phyloP scores from a whole-genome alignment of 1,284 basidiomycete species.

The Sporisorium scitamineum region DNA sequence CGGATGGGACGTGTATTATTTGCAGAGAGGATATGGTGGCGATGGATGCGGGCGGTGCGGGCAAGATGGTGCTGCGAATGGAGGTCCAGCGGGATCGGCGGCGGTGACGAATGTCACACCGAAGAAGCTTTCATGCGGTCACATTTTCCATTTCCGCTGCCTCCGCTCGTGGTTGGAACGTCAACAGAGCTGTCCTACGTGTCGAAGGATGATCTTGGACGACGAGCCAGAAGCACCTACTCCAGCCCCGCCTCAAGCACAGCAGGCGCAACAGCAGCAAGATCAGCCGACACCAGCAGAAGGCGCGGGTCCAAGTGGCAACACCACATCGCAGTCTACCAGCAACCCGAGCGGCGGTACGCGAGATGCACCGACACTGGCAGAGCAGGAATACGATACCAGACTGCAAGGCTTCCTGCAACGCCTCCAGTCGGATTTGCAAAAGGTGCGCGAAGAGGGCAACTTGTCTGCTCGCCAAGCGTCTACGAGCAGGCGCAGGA shows the following conservation, averaged over 20 bases:
- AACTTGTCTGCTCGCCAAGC: constrained; percentile 30
- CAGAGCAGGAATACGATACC: constrained; percentile 22
- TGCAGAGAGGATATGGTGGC: constrained; percentile 93
- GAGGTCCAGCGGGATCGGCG: not conserved
- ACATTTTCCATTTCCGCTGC: constrained; percentile 98
- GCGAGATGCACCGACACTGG: constrained; percentile 8
- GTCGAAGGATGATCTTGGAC: constrained; percentile 89
- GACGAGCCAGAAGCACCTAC: constrained; percentile 37
- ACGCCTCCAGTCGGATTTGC: constrained; percentile 46
- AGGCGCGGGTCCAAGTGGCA: not conserved
- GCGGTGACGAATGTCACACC: constrained; percentile 81
- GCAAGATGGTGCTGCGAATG: not conserved
- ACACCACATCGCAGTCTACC: not conserved
- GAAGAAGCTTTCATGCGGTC: constrained; percentile 94
- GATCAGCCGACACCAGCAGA: not conserved
- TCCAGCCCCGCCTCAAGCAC: constrained; percentile 2
- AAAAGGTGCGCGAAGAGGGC: constrained; percentile 50
- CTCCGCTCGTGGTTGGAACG: constrained; percentile 96
- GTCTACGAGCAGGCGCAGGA: constrained; percentile 6
- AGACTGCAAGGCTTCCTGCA: constrained; percentile 45
- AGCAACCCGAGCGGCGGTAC: not conserved
- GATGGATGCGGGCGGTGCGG: not conserved
- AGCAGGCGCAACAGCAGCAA: constrained; percentile 11
- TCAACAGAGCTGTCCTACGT: constrained; percentile 91
- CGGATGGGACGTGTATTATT: constrained; percentile 95